Evolutionary conservation across 1,139 yeast species (phyloP).

Genomic region (Wickerhamomyces sp.): DNA sequence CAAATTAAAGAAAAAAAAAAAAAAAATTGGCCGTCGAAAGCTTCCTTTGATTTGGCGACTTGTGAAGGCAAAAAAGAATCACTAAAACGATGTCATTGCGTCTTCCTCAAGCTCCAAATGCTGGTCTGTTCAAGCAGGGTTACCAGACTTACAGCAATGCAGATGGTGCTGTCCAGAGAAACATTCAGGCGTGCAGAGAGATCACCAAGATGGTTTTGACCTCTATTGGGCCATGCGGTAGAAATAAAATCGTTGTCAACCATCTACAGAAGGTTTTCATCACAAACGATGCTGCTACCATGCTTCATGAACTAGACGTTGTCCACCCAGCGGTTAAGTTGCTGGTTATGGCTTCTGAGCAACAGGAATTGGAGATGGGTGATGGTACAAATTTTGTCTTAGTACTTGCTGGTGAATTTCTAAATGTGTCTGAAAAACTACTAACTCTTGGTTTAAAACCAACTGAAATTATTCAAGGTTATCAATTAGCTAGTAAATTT

Average conservation of each 20-base stretch:
- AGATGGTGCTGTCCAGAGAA: constrained; percentile 91
- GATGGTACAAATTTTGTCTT: constrained; percentile 71
- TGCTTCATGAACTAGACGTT: constrained; percentile 86
- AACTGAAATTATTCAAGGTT: constrained; percentile 87
- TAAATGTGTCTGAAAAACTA: constrained; percentile 78
- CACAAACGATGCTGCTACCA: constrained; percentile 96
- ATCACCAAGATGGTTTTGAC: constrained; percentile 88
- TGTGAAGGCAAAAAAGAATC: not conserved
- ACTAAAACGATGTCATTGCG: constrained; percentile 65
- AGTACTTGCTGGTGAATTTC: constrained; percentile 85
- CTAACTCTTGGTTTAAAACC: constrained; percentile 84
- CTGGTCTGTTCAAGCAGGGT: constrained; percentile 96
- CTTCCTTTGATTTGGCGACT: not conserved
- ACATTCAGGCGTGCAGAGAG: constrained; percentile 92
- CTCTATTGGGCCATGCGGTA: constrained; percentile 96
- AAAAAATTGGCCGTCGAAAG: constrained; percentile 1
- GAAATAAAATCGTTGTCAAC: constrained; percentile 93
- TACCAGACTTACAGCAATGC: constrained; percentile 82
- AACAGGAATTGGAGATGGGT: constrained; percentile 90
- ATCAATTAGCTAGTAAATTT: constrained; percentile 72
- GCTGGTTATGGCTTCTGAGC: constrained; percentile 93
- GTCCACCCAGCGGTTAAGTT: constrained; percentile 97
- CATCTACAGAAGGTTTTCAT: constrained; percentile 76
- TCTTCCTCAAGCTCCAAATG: constrained; percentile 88
- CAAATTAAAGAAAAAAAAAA: constrained; percentile 2